Percentiles rank a stretch among this genome's conserved stretches.
These are phyloP conservation scores for Beauveria sp. DNA, from an alignment of 2,329 filamentous ascomycete species.

Conservation along the genomic window DNA sequence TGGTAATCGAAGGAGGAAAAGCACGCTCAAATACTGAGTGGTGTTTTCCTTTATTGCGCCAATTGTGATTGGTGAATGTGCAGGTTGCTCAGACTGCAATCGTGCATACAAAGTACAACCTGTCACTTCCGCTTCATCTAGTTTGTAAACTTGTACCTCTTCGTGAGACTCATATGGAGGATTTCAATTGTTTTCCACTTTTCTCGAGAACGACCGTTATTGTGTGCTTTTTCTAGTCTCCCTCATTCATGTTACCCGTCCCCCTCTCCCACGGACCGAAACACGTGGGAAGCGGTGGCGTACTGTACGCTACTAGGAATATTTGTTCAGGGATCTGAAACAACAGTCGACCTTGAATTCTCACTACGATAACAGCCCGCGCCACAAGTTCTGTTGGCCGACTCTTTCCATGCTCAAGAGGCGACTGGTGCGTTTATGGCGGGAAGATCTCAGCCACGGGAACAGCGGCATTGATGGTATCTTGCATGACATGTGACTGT, in stretches of 20 bases:
- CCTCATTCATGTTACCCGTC: neutral
- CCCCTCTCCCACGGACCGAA: neutral
- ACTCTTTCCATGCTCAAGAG: neutral
- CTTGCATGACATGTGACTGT: neutral
- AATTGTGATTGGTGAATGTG: too few relatives aligned
- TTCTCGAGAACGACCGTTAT: too few relatives aligned
- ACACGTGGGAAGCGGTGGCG: neutral
- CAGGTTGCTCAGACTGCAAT: neutral
- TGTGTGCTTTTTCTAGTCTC: neutral
- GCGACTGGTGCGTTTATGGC: neutral
- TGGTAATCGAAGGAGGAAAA: neutral
- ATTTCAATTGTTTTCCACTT: too few relatives aligned
- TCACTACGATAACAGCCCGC: neutral
- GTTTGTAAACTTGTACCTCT: neutral
- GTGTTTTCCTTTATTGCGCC: too few relatives aligned
- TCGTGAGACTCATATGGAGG: too few relatives aligned
- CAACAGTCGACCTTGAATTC: neutral
- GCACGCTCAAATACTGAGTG: neutral
- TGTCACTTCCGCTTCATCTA: neutral
- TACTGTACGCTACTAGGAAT: neutral
- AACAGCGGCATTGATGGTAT: neutral
- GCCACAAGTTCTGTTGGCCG: neutral
- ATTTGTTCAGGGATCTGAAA: neutral
- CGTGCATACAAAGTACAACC: too few relatives aligned
- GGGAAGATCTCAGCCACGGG: neutral